Conservation (phyloP, 2,329 filamentous ascomycete genomes). For the Pyricularia grisea region DNA sequence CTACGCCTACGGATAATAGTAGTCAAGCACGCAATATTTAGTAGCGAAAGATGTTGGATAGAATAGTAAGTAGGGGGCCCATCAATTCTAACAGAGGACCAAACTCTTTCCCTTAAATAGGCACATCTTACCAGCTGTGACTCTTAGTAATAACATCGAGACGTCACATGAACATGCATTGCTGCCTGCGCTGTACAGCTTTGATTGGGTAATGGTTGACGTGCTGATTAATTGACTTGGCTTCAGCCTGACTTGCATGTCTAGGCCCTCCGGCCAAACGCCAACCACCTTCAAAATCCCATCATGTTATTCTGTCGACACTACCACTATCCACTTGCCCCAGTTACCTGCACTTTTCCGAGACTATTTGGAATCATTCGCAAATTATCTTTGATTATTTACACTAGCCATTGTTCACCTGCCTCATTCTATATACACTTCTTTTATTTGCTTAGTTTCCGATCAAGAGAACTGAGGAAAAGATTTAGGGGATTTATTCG, state of each 20-base stretch:
- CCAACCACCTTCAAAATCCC: not conserved
- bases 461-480: not conserved
- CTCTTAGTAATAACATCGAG: not conserved
- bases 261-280: too few species aligned
- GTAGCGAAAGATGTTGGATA: not conserved
- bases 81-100: not conserved
- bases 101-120: not conserved
- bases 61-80: not conserved
- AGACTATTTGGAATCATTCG: not conserved
- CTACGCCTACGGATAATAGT: not conserved
- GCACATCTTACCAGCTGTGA: not conserved
- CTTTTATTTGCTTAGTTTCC: too few species aligned
- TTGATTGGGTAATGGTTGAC: not conserved
- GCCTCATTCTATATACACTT: too few species aligned
- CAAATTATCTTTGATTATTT: not conserved
- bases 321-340: not conserved
- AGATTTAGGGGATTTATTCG: not conserved
- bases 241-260: not conserved
- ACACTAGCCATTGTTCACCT: too few species aligned
- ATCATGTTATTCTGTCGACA: not conserved
- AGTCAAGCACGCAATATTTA: not conserved
- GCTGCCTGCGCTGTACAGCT: not conserved
- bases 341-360: not conserved
- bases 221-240: not conserved
- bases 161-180: not conserved